Base-by-base conservation (phyloP, 306 rosid species). In the Cucurbita moschata region DNA sequence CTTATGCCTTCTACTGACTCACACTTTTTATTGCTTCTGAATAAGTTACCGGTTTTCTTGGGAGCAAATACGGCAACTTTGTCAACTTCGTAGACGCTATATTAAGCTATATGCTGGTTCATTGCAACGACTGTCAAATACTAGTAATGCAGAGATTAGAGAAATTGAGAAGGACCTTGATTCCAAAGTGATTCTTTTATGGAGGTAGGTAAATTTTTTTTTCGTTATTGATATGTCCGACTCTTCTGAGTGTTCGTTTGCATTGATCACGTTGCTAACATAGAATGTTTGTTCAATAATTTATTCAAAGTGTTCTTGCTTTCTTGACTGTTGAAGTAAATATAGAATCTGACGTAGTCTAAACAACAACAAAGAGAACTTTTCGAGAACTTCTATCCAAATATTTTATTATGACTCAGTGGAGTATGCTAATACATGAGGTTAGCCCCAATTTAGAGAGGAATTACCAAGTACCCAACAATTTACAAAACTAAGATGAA, bases 111-210 rank as follows among this genome's bases (percentile, higher is more conserved):
- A 94, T 74, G 87, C 79, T 73, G 88, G 83, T 85, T 85, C 83
- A 72, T 82, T 94, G 81, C 95, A 94, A 82, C 85, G 86, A 57
- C 74, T 78, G 62, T 53, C 95, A 38, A 63, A 79, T 63, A 82
- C 49, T 73, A 72, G 82, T 75, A 68, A 30, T 30, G 63, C 78
- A 23, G 92, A 94, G 81, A 84, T 94, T 46, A 82, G 97, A 87
- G 90, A 91, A 86, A 91, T 91, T 60, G 99, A 94, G 84, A 87
- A 78, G 77, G 99, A 94, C 84, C 91, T 94, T 65, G 96, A 91
- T 84, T 84, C 96, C 5, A 91, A 89, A 86, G 99, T 94, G 64
- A 88, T 94, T 79, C 95, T 94, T 83, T 82, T 94, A 70, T 94
- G 99, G 99, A 94, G 99, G 99, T 94, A 73, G 52, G 78, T 73